phyloP scores from a whole-genome alignment of 257 asterid genomes.

The Forsythia suspensa region DNA sequence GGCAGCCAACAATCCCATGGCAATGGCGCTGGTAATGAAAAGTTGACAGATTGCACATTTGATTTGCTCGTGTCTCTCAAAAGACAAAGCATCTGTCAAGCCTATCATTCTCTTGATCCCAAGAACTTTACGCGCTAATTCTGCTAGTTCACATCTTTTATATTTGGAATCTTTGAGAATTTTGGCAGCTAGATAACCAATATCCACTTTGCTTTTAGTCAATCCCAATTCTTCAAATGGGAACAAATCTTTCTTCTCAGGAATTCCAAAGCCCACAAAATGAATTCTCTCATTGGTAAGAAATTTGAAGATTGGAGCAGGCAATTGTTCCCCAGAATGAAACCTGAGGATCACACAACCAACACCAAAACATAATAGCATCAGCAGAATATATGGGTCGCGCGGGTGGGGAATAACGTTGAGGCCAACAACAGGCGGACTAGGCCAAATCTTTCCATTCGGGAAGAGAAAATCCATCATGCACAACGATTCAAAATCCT shows the following conservation, averaged over 20 bases:
- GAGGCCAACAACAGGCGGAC: constrained; percentile 43
- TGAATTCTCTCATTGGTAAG: constrained; percentile 63
- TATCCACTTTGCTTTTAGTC: constrained; percentile 41
- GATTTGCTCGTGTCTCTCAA: constrained; percentile 43
- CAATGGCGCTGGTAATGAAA: constrained; percentile 40
- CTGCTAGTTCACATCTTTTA: constrained; percentile 55
- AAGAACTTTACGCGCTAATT: constrained; percentile 52
- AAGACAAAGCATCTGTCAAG: constrained; percentile 42
- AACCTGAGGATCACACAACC: constrained; percentile 15
- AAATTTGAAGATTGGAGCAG: constrained; percentile 47
- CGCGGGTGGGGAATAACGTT: constrained; percentile 53
- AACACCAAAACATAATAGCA: constrained; percentile 31
- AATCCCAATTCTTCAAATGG: constrained; percentile 65
- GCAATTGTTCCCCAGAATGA: neutral
- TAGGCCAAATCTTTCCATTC: constrained; percentile 39
- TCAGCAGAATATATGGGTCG: constrained; percentile 27
- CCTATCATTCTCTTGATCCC: constrained; percentile 44
- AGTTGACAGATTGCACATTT: constrained; percentile 47
- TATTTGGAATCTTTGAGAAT: constrained; percentile 52
- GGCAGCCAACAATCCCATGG: constrained; percentile 34
- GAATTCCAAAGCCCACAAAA: constrained; percentile 76
- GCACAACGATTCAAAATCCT: constrained; percentile 45
- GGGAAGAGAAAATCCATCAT: constrained; percentile 44
- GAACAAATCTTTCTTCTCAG: constrained; percentile 66
- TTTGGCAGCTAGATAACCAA: constrained; percentile 70